Percentiles rank a stretch among this genome's conserved stretches.
Conservation (phyloP, 139 green algal genomes). For the Picochlorum costavermella region DNA sequence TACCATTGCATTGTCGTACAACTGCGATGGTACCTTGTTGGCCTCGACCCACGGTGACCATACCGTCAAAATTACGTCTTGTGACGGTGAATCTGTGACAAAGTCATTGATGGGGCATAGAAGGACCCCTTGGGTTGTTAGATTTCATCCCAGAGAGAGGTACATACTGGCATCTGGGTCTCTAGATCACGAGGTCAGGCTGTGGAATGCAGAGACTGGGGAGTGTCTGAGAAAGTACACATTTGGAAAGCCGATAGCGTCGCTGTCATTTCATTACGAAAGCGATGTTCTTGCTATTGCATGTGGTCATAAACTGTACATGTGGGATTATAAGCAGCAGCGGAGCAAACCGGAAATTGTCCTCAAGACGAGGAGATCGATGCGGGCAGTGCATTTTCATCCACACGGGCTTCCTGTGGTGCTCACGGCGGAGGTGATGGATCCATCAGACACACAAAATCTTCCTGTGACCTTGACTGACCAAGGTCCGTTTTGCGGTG, state of each 20-base stretch:
- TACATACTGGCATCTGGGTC: conserved; percentile 71
- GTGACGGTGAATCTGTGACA: conserved; percentile 41
- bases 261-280: conserved; percentile 65
- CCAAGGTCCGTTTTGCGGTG: background rate
- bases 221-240: conserved; percentile 52
- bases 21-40: conserved; percentile 61
- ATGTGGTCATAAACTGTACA: conserved; percentile 62
- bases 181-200: conserved; percentile 69
- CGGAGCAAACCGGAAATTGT: conserved; percentile 23
- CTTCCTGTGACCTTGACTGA: conserved; percentile 24
- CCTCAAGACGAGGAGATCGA: conserved; percentile 65
- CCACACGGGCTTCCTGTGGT: conserved; percentile 63
- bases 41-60: conserved; percentile 88
- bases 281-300: conserved; percentile 67
- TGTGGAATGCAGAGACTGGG: conserved; percentile 68
- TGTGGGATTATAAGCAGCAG: conserved; percentile 54
- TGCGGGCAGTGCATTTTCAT: conserved; percentile 87
- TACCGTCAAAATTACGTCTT: conserved; percentile 80
- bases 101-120: conserved; percentile 59
- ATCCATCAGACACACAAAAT: conserved; percentile 22
- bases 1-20: conserved; percentile 81
- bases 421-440: conserved; percentile 76
- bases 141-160: conserved; percentile 64
- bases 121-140: conserved; percentile 85
- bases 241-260: conserved; percentile 82